phyloP scores from a whole-genome alignment of 1,284 basidiomycete genomes.

The Sporisorium reilianum region DNA sequence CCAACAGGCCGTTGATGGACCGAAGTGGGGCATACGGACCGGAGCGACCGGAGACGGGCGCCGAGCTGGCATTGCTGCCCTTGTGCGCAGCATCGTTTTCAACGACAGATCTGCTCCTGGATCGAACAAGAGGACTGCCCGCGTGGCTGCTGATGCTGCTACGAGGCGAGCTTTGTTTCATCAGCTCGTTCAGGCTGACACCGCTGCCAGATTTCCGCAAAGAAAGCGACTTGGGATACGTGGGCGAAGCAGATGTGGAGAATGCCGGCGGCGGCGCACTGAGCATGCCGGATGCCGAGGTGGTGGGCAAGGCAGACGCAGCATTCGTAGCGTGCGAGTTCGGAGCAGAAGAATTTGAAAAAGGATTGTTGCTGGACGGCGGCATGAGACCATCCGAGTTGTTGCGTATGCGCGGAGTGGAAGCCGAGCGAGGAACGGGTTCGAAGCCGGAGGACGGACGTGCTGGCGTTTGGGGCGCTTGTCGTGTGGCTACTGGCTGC shows the following conservation, averaged over 20 bases:
- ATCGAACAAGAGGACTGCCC: conserved; percentile 7
- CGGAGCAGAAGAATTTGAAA: not conserved
- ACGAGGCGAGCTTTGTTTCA: conserved; percentile 21
- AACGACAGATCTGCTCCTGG: conserved; percentile 14
- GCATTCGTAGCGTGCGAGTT: not conserved
- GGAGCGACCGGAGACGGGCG: conserved; percentile 16
- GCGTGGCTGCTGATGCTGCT: not conserved
- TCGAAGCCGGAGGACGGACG: conserved; percentile 23
- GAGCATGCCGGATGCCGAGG: conserved; percentile 32
- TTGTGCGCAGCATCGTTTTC: not conserved
- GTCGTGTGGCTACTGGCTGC: not conserved
- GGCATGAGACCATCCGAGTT: conserved; percentile 12
- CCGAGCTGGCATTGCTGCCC: conserved; percentile 4
- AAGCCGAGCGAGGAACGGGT: conserved; percentile 30
- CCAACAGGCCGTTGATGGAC: conserved; percentile 9
- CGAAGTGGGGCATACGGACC: conserved; percentile 12
- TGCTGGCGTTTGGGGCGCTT: conserved; percentile 22
- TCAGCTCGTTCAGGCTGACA: conserved; percentile 33
- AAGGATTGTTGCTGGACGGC: conserved; percentile 24
- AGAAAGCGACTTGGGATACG: conserved; percentile 5
- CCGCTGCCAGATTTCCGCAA: conserved; percentile 34
- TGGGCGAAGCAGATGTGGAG: conserved; percentile 5
- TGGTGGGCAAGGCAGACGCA: conserved; percentile 9
- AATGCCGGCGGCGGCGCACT: conserved; percentile 13
- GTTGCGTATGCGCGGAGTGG: conserved; percentile 31